A percentile compares a stretch with the other conserved stretches of the same genome.
phyloP scores from a whole-genome alignment of 2,329 filamentous ascomycete genomes.

The Colletotrichum ledebouriae region DNA sequence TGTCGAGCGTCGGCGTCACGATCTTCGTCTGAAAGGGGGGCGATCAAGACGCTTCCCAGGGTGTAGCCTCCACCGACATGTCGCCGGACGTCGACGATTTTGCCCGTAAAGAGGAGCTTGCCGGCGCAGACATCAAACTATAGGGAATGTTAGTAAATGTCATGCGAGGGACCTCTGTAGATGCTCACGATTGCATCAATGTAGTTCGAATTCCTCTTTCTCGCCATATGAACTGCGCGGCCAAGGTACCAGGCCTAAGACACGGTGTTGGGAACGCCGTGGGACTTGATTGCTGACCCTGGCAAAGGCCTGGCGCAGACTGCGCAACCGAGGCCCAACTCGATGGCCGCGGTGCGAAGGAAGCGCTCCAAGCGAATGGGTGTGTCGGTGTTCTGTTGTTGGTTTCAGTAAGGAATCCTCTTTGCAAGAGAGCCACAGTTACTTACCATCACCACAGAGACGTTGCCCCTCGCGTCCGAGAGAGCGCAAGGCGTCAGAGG shows the following conservation, averaged over 20 bases:
- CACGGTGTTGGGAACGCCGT: conserved; percentile 51
- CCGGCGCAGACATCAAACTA: conserved; percentile 49
- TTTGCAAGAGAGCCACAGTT: background rate
- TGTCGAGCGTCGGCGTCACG: conserved; percentile 42
- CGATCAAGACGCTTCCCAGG: conserved; percentile 54
- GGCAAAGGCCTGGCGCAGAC: conserved; percentile 52
- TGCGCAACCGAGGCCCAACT: conserved; percentile 55
- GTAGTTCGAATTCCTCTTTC: conserved; percentile 47
- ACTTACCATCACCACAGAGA: conserved; percentile 47
- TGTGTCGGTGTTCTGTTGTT: conserved; percentile 50
- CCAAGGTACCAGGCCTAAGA: conserved; percentile 54
- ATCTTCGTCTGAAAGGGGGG: conserved; percentile 49
- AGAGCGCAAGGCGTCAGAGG: conserved; percentile 54
- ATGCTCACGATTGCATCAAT: conserved; percentile 45
- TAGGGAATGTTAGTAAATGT: background rate
- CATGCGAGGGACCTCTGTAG: background rate
- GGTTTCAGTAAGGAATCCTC: background rate
- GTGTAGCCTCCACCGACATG: conserved; percentile 57
- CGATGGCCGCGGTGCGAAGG: conserved; percentile 53
- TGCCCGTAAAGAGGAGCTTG: conserved; percentile 55
- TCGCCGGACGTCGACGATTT: conserved; percentile 56
- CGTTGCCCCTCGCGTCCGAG: conserved; percentile 46
- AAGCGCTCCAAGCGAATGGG: conserved; percentile 53
- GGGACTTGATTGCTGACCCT: conserved; percentile 51
- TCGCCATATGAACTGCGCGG: conserved; percentile 49